Conservation (phyloP, 805 yeast species). For the Saturnispora diversa region DNA sequence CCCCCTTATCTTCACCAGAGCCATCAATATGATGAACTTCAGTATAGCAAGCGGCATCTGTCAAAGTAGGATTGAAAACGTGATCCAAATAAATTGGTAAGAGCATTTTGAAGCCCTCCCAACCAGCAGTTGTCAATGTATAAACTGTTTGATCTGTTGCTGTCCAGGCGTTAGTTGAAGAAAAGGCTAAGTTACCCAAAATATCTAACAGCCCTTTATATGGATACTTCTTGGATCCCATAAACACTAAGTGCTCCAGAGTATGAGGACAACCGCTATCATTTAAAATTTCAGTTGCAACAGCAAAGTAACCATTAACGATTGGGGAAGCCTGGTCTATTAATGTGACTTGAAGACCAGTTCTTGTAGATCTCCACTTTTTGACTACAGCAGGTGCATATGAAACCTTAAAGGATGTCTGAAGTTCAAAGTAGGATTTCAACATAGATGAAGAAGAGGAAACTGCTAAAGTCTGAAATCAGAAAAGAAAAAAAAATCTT, state of each 20-base stretch:
- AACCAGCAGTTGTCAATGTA: constrained; percentile 86
- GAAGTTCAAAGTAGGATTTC: constrained; percentile 32
- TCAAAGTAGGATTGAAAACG: constrained; percentile 70
- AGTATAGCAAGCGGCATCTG: constrained; percentile 85
- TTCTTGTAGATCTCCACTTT: constrained; percentile 70
- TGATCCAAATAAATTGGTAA: constrained; percentile 91
- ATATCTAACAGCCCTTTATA: constrained; percentile 87
- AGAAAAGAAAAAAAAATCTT: constrained; percentile 1
- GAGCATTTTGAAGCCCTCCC: constrained; percentile 83
- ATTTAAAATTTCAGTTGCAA: constrained; percentile 82
- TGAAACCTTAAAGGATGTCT: constrained; percentile 53
- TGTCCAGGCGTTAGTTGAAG: constrained; percentile 95
- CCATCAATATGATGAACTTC: constrained; percentile 96
- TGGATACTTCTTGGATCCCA: constrained; percentile 87
- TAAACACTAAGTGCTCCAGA: constrained; percentile 84
- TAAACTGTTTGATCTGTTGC: constrained; percentile 93
- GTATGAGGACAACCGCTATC: constrained; percentile 96
- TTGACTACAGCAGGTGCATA: constrained; percentile 64
- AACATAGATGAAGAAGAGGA: constrained; percentile 13
- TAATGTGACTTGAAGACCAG: constrained; percentile 76
- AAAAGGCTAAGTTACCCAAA: constrained; percentile 74
- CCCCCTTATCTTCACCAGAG: constrained; percentile 86
- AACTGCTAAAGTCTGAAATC: too few relatives aligned
- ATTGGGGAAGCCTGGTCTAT: constrained; percentile 77
- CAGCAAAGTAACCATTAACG: constrained; percentile 90